Base-by-base conservation (phyloP, 2,329 filamentous ascomycete species). In the Trichoderma gracile region DNA sequence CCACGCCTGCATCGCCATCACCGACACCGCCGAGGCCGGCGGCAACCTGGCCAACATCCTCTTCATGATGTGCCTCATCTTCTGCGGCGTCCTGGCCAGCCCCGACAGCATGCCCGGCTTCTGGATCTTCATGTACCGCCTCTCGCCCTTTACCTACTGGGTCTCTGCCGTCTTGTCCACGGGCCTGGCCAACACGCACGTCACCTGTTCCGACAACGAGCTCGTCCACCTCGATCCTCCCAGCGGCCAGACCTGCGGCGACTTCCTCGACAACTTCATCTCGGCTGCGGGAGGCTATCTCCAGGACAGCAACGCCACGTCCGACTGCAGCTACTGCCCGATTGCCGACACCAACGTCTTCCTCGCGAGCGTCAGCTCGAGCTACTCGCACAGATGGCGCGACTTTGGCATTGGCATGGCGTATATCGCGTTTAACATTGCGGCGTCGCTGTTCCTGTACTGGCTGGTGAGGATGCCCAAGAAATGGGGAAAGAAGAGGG, bases 81-180 rank as follows among this genome's bases (percentile, higher is more conserved):
- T 93, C 78, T 92, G 89, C 70, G 90, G 90, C 67, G 88, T 92
- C 2, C 79, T 92, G 4, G 89, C 92, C 0, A 89, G 89, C 0
- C 0, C 81, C 81, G 27, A 80, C 92, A 27, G 83, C 85, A 12
- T 69, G 75, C 1, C 92, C 92, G 78, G 79, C 19, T 82, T 82
- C 67, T 90, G 86, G 86, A 82, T 89, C 14, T 62, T 62, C 17
- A 62, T 62, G 59, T 62, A 62, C 23, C 59, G 59, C n/a, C 1
- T 62, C 0, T 62, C 59, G 4, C 59, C 59, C 0, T 62, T 62
- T 17, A 62, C 59, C 7, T 87, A 87, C 74, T 86, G 78, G 62
- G 70, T 62, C 7, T 86, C n/a, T 83, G 87, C 69, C 84, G 84
- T 0, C 86, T 86, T 78, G 19, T 54, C 49, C 0, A 86, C 83